A percentile compares a stretch with the other conserved stretches of the same genome.
Conservation (phyloP, 1,284 basidiomycete genomes). For the Anthracocystis walkeri region DNA sequence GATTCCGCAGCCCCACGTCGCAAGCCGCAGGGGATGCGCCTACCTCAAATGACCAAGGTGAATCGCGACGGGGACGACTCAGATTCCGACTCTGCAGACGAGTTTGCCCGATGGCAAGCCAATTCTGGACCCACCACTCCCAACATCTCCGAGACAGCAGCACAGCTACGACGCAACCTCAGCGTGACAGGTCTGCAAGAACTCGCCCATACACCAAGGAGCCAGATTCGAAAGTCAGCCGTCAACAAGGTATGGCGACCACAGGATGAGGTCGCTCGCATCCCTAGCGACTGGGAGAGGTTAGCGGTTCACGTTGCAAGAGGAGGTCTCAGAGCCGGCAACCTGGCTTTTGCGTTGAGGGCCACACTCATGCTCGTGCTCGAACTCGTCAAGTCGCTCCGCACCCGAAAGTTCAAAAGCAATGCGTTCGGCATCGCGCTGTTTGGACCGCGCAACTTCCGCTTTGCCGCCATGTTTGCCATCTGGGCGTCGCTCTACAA, state of each 20-base stretch:
- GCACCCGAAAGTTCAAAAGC: slow-evolving; percentile 48
- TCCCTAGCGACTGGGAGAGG: slow-evolving; percentile 67
- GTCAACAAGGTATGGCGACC: slow-evolving; percentile 67
- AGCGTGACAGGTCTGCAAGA: slow-evolving; percentile 62
- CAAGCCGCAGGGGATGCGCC: slow-evolving; percentile 24
- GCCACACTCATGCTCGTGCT: slow-evolving; percentile 60
- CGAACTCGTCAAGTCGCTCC: slow-evolving; percentile 60
- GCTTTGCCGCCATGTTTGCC: slow-evolving; percentile 64
- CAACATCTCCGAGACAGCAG: slow-evolving; percentile 63
- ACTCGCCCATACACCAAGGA: slow-evolving; percentile 57
- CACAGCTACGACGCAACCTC: slow-evolving; percentile 62
- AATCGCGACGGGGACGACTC: slow-evolving; percentile 29
- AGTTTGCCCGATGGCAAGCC: slow-evolving; percentile 34
- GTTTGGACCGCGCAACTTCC: slow-evolving; percentile 57
- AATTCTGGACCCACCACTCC: slow-evolving; percentile 60
- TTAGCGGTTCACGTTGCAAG: slow-evolving; percentile 62
- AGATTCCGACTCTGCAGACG: slow-evolving; percentile 51
- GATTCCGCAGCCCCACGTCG: slow-evolving; percentile 17
- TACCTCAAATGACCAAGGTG: slow-evolving; percentile 48
- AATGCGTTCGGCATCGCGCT: slow-evolving; percentile 47
- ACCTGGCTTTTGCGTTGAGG: slow-evolving; percentile 62
- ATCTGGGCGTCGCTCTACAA: slow-evolving; percentile 67
- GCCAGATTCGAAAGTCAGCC: slow-evolving; percentile 59
- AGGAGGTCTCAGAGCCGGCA: slow-evolving; percentile 61
- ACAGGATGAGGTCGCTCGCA: slow-evolving; percentile 60